Percentiles rank a stretch among this genome's conserved stretches.
These are phyloP conservation scores for Neurospora sp. DNA, from an alignment of 2,329 filamentous ascomycete species.

Conservation along the genomic window DNA sequence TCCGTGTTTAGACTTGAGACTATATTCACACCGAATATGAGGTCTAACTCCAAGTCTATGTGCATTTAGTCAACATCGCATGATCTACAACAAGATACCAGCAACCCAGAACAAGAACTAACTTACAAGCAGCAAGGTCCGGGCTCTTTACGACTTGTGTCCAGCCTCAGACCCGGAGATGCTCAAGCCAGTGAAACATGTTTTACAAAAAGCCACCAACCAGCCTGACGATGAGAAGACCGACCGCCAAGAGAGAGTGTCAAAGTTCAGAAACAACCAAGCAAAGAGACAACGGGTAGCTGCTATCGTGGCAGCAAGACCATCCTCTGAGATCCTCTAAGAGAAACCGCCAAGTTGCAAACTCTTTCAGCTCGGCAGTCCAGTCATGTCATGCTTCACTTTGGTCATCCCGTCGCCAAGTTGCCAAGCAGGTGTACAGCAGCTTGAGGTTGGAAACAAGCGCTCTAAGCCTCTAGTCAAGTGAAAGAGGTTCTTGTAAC, in stretches of 20 bases:
- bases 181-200: background rate
- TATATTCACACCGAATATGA: background rate
- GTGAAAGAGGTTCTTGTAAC: background rate
- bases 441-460: background rate
- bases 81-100: background rate
- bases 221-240: background rate
- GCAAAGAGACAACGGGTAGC: background rate
- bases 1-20: background rate
- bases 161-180: background rate
- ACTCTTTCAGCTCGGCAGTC: background rate
- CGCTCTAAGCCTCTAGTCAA: background rate
- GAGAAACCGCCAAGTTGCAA: background rate
- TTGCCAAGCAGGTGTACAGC: background rate
- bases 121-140: background rate
- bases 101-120: background rate
- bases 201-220: background rate
- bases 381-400: background rate
- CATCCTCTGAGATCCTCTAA: background rate
- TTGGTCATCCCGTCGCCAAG: background rate
- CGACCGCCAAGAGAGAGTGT: background rate
- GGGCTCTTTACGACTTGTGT: background rate
- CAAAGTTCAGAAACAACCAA: background rate
- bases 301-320: background rate
- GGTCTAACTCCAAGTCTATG: background rate
- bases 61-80: background rate